A percentile compares a stretch with the other conserved stretches of the same genome.
These are phyloP conservation scores for Trifolium repens DNA, from an alignment of 306 rosid species.

Conservation along the genomic window DNA sequence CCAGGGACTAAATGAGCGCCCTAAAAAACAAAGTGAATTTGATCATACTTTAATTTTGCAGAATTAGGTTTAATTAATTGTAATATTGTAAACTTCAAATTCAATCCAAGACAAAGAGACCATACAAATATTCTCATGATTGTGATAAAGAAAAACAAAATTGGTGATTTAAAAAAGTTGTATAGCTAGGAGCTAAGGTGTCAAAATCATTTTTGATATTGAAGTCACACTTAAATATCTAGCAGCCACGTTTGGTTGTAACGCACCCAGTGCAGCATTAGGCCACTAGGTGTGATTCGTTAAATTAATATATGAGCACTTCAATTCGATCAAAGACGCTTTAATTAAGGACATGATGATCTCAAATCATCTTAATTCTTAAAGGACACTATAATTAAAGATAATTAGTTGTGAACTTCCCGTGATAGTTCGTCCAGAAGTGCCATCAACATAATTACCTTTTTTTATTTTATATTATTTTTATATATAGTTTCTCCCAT, in stretches of 20 bases:
- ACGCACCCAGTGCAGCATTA: constrained; percentile 44
- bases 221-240: constrained; percentile 34
- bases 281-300: constrained; percentile 24
- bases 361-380: not conserved
- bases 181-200: not conserved
- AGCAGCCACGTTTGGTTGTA: constrained; percentile 56
- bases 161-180: not conserved
- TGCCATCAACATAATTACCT: not conserved
- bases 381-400: not conserved
- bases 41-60: no score
- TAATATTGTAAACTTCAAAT: not conserved
- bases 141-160: not conserved
- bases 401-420: not conserved
- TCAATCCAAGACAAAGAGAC: not conserved
- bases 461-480: no score
- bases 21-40: no score
- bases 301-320: not conserved
- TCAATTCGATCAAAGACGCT: not conserved
- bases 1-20: no score
- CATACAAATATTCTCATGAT: not conserved
- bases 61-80: not conserved
- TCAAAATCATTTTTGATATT: not conserved
- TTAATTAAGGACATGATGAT: not conserved
- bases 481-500: not conserved
- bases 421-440: not conserved